Evolutionary conservation across 768 basidiomycete species (phyloP), one percentile per base, ranked within the genome.

Genomic region (Tephrocybe sp.): DNA sequence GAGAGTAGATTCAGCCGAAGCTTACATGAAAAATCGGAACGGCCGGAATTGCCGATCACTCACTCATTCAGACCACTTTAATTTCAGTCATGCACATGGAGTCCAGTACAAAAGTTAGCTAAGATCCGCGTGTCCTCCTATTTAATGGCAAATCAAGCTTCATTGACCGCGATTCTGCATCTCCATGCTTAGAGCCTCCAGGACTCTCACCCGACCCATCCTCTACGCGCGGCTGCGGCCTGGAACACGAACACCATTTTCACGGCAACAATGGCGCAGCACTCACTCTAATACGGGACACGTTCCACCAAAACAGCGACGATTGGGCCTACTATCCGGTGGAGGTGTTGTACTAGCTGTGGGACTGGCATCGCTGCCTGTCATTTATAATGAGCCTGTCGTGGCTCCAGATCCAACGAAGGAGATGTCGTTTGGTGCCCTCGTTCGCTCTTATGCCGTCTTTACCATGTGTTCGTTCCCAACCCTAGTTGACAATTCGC

Each of bases 381-480:
- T 32, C n/a, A 46, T 58, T 16, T 40, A 58, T 23, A 58, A 52
- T 10, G 60, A 63, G 23, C 38, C 52, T 39, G 26, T 26, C 26
- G 45, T 49, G 23, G 41, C 49, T 17, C 30, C 50, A 4, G 49
- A 57, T 16, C 53, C 54, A 32, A 54, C 49, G 9, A 39, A 26
- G 13, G 57, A 60, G 5, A 46, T 64, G 26, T 53, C 74, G 0
- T 60, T 80, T 5, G 45, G 61, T 17, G 56, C 71, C 1, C 77
- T 89, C 17, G 52, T 90, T 41, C 80, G 92, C 34, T 71, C 90
- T 1, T 96, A 94, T 60, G 63, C 86, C 30, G 92, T 96, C 23
- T 96, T 89, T 70, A 76, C 87, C 5, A 75, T 90, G 65, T 88
- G 85, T 62, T 91, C 91, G 5, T 70, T 89, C 19, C 89, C 93